These are phyloP conservation scores for Exobasidium cylindrosporum DNA, from an alignment of 1,284 basidiomycete genomes.

Conservation along the genomic window DNA sequence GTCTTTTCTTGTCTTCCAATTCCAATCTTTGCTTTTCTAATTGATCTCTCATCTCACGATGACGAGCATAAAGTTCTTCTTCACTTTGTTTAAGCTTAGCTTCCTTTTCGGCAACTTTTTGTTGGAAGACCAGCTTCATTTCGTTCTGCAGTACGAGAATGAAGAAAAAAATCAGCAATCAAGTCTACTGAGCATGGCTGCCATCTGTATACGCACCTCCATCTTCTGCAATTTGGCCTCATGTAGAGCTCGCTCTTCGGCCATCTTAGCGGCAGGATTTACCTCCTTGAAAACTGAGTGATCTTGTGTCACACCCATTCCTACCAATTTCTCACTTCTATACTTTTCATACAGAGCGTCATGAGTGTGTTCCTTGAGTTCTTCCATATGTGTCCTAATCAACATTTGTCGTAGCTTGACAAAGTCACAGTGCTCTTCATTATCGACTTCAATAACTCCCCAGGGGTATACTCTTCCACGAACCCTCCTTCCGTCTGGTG, in stretches of 20 bases:
- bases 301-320: conserved; percentile 52
- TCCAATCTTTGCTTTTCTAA: conserved; percentile 93
- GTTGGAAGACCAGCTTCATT: conserved; percentile 56
- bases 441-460: conserved; percentile 54
- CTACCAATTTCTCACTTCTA: conserved; percentile 47
- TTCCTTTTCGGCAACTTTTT: conserved; percentile 55
- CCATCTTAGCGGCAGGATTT: conserved; percentile 52
- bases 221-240: conserved; percentile 55
- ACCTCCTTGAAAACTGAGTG: conserved; percentile 52
- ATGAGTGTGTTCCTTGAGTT: conserved; percentile 54
- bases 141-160: conserved; percentile 28
- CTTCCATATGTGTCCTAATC: conserved; percentile 55
- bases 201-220: conserved; percentile 22
- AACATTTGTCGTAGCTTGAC: conserved; percentile 56
- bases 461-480: conserved; percentile 54
- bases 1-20: conserved; percentile 96
- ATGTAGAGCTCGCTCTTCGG: conserved; percentile 53
- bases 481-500: conserved; percentile 49
- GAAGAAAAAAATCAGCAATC: neutral
- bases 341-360: conserved; percentile 51
- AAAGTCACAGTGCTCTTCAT: conserved; percentile 55
- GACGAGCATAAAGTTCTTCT: conserved; percentile 54
- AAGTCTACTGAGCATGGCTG: conserved; percentile 6
- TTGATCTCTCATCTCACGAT: conserved; percentile 54
- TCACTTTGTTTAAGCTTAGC: conserved; percentile 55